A percentile compares a stretch with the other conserved stretches of the same genome.
phyloP scores from a whole-genome alignment of 2,329 filamentous ascomycete genomes.

The Neofusicoccum cordaticola region DNA sequence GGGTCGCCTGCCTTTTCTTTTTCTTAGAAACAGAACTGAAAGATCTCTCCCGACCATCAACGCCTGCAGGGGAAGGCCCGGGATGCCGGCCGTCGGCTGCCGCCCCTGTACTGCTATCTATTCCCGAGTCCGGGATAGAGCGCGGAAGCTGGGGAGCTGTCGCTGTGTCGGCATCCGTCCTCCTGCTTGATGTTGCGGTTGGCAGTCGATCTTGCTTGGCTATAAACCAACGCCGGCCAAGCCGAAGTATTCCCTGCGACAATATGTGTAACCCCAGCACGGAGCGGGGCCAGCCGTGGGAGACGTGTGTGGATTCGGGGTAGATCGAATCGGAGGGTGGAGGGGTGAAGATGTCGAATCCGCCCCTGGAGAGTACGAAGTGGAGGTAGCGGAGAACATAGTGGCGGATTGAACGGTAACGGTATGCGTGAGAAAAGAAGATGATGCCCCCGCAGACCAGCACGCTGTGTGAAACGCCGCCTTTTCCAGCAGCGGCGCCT shows the following conservation, averaged over 20 bases:
- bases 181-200: slow-evolving; percentile 33
- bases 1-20: slow-evolving; percentile 84
- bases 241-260: slow-evolving; percentile 69
- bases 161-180: slow-evolving; percentile 61
- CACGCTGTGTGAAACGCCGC: slow-evolving; percentile 68
- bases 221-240: slow-evolving; percentile 51
- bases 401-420: slow-evolving; percentile 13
- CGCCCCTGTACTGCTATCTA: slow-evolving; percentile 27
- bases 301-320: slow-evolving; percentile 41
- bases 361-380: slow-evolving; percentile 38
- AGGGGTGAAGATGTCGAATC: slow-evolving; percentile 39
- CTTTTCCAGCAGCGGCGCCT: slow-evolving; percentile 69
- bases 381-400: slow-evolving; percentile 48
- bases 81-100: slow-evolving; percentile 51
- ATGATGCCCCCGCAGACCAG: slow-evolving; percentile 70
- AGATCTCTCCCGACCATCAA: slow-evolving; percentile 57
- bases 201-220: slow-evolving; percentile 16
- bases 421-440: slow-evolving; percentile 41
- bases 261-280: slow-evolving; percentile 72
- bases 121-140: slow-evolving; percentile 39
- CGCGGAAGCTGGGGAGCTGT: slow-evolving; percentile 30
- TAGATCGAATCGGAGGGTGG: slow-evolving; percentile 34
- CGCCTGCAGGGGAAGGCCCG: slow-evolving; percentile 49
- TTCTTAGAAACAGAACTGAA: slow-evolving; percentile 64
- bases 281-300: slow-evolving; percentile 66